Evolutionary conservation across 306 rosid species (phyloP).

Genomic region (Casuarina equisetifolia): DNA sequence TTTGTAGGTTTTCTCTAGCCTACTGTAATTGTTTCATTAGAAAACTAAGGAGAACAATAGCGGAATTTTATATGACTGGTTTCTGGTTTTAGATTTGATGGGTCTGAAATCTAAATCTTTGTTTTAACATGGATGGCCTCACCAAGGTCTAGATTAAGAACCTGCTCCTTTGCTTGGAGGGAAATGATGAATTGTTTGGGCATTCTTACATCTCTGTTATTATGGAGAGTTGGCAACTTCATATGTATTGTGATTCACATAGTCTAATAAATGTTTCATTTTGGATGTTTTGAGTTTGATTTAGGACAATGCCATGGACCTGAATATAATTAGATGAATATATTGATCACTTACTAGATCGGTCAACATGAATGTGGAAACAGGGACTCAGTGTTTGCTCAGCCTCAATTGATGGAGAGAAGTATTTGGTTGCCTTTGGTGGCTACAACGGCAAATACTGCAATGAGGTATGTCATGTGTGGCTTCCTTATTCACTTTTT

Average conservation of each 20-base stretch:
- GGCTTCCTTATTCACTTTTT: background rate
- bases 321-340: slow-evolving; percentile 10
- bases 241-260: background rate
- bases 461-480: slow-evolving; percentile 68
- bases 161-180: background rate
- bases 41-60: background rate
- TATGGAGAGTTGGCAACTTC: background rate
- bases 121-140: background rate
- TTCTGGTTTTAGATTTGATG: background rate
- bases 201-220: background rate
- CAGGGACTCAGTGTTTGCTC: slow-evolving; percentile 89
- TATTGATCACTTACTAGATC: slow-evolving; percentile 23
- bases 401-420: slow-evolving; percentile 62
- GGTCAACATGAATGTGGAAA: slow-evolving; percentile 29
- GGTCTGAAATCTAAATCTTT: background rate
- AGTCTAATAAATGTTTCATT: background rate
- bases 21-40: background rate
- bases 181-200: background rate
- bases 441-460: slow-evolving; percentile 97
- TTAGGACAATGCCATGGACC: slow-evolving; percentile 13
- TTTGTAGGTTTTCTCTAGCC: background rate
- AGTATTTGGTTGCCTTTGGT: slow-evolving; percentile 85
- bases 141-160: background rate
- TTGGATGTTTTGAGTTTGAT: slow-evolving; percentile 20
- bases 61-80: background rate